Conservation (phyloP, 176 grass and related monocot species). For the Oryza meyeriana region DNA sequence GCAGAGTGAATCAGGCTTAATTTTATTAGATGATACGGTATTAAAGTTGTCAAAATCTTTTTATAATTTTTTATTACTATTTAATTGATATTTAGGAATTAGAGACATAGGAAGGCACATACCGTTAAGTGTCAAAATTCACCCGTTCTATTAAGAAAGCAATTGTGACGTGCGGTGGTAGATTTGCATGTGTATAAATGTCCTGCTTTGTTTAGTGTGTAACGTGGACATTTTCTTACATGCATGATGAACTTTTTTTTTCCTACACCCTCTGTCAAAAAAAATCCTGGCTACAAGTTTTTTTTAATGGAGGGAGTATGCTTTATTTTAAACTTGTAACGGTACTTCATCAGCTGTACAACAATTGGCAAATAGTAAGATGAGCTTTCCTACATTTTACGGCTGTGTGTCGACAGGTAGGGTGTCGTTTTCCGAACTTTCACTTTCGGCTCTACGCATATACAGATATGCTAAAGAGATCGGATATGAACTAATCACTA, state of each 20-base stretch:
- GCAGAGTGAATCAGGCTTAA: too few relatives aligned
- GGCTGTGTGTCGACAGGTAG: constrained; percentile 32
- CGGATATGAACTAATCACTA: constrained; percentile 7
- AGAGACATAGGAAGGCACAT: neutral
- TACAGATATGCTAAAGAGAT: neutral
- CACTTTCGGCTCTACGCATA: constrained; percentile 7
- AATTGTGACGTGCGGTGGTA: neutral
- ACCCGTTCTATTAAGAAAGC: neutral
- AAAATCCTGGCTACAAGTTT: too few relatives aligned
- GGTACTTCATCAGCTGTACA: constrained; percentile 2
- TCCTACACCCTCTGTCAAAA: too few relatives aligned
- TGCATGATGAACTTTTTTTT: neutral
- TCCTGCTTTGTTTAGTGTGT: neutral
- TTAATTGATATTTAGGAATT: neutral
- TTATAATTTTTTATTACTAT: neutral
- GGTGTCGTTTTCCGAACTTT: constrained; percentile 32
- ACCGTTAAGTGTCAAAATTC: neutral
- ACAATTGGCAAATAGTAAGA: neutral
- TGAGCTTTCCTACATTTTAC: neutral
- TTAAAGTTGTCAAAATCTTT: neutral
- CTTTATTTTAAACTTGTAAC: constrained; percentile 4
- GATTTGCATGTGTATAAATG: neutral
- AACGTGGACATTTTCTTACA: neutral
- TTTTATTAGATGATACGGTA: too few relatives aligned
- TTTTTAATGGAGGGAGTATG: too few relatives aligned